These are phyloP conservation scores for Trichoderma simmonsii DNA, from an alignment of 2,329 filamentous ascomycete species.

Conservation along the genomic window DNA sequence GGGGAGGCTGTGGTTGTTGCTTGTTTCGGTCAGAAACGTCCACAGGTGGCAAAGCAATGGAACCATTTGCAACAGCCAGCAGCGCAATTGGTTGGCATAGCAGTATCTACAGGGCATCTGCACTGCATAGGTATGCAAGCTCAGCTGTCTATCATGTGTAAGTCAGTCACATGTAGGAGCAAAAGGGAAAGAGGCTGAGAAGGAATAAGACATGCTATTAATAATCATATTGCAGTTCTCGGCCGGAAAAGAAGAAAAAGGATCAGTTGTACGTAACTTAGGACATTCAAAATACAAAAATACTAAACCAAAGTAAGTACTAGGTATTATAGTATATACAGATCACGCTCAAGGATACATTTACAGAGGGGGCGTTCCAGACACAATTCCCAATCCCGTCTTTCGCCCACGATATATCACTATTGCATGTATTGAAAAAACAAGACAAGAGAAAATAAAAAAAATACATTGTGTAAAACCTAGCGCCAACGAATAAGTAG, in stretches of 20 bases:
- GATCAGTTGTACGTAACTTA: neutral
- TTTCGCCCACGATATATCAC: neutral
- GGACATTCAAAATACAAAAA: neutral
- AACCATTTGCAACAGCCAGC: neutral
- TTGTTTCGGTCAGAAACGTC: neutral
- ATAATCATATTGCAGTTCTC: neutral
- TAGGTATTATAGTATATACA: neutral
- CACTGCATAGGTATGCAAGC: too few species aligned
- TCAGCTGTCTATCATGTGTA: neutral
- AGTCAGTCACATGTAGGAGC: neutral
- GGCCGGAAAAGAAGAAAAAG: neutral
- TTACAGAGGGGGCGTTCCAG: neutral
- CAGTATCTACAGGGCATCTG: too few species aligned
- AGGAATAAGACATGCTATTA: neutral
- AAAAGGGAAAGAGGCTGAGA: neutral
- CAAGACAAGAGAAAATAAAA: neutral
- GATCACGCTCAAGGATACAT: neutral
- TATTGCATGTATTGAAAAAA: neutral
- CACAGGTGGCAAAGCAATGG: neutral
- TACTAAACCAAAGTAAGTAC: neutral
- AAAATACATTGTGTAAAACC: constrained; percentile 1
- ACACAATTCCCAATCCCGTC: neutral
- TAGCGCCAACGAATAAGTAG: neutral
- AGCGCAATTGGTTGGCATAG: neutral
- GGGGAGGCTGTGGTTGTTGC: neutral